Evolutionary conservation across 345 rosid genomes (phyloP), one percentile per base, ranked within the genome.

Genomic region (Eucalyptus decipiens): DNA sequence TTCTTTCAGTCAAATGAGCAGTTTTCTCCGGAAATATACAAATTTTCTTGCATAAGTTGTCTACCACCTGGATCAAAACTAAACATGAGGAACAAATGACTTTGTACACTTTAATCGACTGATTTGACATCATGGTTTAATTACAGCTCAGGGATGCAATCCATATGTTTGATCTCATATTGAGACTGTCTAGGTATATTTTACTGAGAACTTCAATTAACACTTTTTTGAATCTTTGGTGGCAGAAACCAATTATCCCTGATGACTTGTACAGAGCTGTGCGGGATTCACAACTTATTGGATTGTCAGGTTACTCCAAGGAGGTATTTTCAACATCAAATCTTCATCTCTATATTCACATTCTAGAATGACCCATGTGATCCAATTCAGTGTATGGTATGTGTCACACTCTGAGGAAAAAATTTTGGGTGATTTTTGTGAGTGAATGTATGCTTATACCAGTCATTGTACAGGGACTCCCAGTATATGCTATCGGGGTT

Each of bases 301-400:
- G 99, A 91, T 90, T 98, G 97, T 94, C 99, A 11, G 99, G 99
- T 56, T 97, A 95, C 94, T 94, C 99, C 69, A 95, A 92, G 95
- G 99, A 98, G 97, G 99, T 98, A 80, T 87, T 89, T 88, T 88
- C 37, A 80, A 34, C 49, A 13, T 76, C 86, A 37, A 65, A n/a
- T 51, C 69, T 89, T 45, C 76, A 54, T 76, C 42, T 89, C 47
- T 45, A 76, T 21, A 40, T 76, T 76, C 47, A 37, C 14, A 76
- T 76, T 76, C 13, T 76, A 19, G 83, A 76, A 40, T 76, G 83
- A 40, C 28, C 45, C 24, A 21, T 43, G 24, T 37, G 83, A 76
- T 76, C 47, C 83, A 76, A 40, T 21, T 76, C 83, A 76, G 12
- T 23, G 16, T 4, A 40, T 40, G 42, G 83, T 69, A 32, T 65